These are phyloP conservation scores for Aaosphaeria arxii DNA, from an alignment of 2,329 filamentous ascomycete genomes.

Conservation along the genomic window DNA sequence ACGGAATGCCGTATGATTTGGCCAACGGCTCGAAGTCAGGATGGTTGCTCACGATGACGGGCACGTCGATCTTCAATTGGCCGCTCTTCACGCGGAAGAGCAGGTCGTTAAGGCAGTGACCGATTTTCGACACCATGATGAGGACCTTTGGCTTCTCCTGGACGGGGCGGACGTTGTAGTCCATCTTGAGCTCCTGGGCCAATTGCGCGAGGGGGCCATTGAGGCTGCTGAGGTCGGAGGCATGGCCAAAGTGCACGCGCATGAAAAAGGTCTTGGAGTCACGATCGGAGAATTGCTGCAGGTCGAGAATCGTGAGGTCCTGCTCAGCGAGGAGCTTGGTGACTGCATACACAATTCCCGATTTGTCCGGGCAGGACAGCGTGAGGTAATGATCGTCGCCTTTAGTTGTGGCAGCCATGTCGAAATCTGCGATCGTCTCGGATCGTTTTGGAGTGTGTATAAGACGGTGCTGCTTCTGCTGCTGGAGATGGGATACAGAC, in stretches of 20 bases:
- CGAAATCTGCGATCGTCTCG: background rate
- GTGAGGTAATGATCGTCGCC: conserved; percentile 55
- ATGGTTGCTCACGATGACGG: conserved; percentile 80
- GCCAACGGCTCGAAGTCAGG: conserved; percentile 68
- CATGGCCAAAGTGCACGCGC: conserved; percentile 76
- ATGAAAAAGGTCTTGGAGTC: conserved; percentile 78
- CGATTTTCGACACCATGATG: conserved; percentile 89
- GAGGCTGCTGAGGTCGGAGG: conserved; percentile 42
- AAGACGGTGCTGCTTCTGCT: background rate
- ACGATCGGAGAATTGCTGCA: conserved; percentile 80
- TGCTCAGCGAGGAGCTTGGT: conserved; percentile 72
- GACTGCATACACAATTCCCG: conserved; percentile 81
- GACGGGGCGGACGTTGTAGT: conserved; percentile 67
- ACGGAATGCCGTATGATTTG: conserved; percentile 71
- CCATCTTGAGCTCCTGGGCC: conserved; percentile 63
- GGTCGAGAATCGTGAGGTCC: conserved; percentile 76
- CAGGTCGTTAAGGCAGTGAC: conserved; percentile 80
- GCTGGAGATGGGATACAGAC: background rate
- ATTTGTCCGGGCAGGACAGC: conserved; percentile 78
- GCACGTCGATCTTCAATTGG: conserved; percentile 72
- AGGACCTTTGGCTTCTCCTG: conserved; percentile 70
- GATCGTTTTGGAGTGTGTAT: background rate
- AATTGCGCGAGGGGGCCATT: conserved; percentile 60
- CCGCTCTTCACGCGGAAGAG: conserved; percentile 74
- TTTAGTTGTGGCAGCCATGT: conserved; percentile 19